Conservation (phyloP, 495 filamentous ascomycete species). For the Talaromyces liani region DNA sequence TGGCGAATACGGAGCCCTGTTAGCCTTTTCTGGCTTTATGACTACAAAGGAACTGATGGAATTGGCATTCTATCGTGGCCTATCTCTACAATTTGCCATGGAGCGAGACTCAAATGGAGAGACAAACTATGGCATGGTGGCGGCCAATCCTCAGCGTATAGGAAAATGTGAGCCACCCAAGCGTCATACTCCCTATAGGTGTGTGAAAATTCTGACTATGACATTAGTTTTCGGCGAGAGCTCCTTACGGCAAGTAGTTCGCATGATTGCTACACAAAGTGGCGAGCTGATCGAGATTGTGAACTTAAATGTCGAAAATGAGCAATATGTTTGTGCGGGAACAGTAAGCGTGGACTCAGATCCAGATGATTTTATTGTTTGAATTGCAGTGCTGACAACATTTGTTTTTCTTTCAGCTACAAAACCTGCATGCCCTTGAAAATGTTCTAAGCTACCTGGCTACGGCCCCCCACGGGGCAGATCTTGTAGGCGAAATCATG, state of each 20-base stretch:
- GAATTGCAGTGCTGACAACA: neutral
- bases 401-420: neutral
- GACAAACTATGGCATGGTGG: conserved; percentile 31
- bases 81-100: conserved; percentile 33
- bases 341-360: neutral
- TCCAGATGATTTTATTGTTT: neutral
- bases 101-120: conserved; percentile 19
- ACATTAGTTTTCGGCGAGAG: conserved; percentile 16
- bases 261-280: conserved; percentile 17
- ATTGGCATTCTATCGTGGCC: conserved; percentile 34
- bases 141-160: conserved; percentile 30
- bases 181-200: neutral
- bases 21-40: conserved; percentile 20
- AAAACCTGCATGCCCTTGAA: neutral
- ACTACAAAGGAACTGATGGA: conserved; percentile 19
- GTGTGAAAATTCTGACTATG: neutral
- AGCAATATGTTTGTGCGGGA: conserved; percentile 40
- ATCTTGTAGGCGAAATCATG: neutral
- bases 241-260: conserved; percentile 16
- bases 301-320: conserved; percentile 30
- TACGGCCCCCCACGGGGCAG: neutral
- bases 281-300: conserved; percentile 31
- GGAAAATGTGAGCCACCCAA: conserved; percentile 10
- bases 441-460: neutral
- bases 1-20: conserved; percentile 31